Conservation (phyloP, 495 filamentous ascomycete genomes). For the Acidomyces sp. region DNA sequence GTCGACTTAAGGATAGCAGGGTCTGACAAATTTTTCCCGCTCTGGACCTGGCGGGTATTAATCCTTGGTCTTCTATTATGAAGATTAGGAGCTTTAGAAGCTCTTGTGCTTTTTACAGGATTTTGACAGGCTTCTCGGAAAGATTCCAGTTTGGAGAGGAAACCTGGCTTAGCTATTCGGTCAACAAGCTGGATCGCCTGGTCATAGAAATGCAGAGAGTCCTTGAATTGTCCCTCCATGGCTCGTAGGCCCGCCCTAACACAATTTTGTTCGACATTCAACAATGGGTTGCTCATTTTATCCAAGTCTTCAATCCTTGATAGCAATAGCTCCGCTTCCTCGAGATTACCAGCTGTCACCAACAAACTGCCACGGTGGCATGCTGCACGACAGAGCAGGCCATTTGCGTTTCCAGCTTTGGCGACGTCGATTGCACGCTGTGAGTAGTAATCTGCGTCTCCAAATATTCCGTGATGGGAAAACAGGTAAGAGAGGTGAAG, state of each 20-base stretch:
- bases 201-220: background rate
- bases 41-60: too few species aligned
- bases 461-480: slow-evolving; percentile 69
- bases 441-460: slow-evolving; percentile 80
- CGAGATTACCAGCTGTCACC: slow-evolving; percentile 4
- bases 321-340: slow-evolving; percentile 17
- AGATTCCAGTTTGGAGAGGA: background rate
- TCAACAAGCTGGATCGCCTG: slow-evolving; percentile 25
- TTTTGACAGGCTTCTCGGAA: background rate
- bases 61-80: too few species aligned
- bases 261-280: slow-evolving; percentile 1
- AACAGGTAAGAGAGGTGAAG: slow-evolving; percentile 62
- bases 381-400: slow-evolving; percentile 35
- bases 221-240: slow-evolving; percentile 7
- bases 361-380: slow-evolving; percentile 9
- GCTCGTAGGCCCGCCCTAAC: slow-evolving; percentile 6
- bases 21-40: too few species aligned
- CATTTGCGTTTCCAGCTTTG: slow-evolving; percentile 48
- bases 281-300: background rate
- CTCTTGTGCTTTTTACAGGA: too few species aligned
- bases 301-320: background rate
- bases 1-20: too few species aligned
- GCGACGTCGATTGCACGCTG: slow-evolving; percentile 75
- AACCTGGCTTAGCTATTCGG: too few species aligned
- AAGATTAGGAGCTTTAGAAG: too few species aligned